These are phyloP conservation scores for Aeschynomene evenia DNA, from an alignment of 306 rosid species.

Conservation along the genomic window DNA sequence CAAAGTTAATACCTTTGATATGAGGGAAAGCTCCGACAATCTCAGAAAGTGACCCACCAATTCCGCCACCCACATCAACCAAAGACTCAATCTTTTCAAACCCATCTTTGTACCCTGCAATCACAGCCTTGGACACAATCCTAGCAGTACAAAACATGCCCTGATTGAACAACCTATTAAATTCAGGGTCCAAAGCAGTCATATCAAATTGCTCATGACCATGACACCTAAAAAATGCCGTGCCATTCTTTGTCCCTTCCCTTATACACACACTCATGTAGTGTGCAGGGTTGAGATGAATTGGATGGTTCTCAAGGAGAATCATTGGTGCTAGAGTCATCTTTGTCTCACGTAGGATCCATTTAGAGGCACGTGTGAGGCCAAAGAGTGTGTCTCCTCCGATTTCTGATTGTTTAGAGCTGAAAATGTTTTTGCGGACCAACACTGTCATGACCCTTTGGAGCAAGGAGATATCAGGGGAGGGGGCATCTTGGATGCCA, in stretches of 20 bases:
- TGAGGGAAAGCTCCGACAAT: slow-evolving; percentile 48
- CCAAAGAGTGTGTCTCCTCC: slow-evolving; percentile 42
- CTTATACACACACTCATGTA: slow-evolving; percentile 18
- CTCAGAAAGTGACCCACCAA: slow-evolving; percentile 50
- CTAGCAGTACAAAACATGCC: slow-evolving; percentile 47
- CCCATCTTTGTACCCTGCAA: slow-evolving; percentile 39
- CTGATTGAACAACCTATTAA: slow-evolving; percentile 41
- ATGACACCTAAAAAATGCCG: slow-evolving; percentile 44
- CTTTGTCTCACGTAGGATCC: slow-evolving; percentile 44
- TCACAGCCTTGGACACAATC: slow-evolving; percentile 37
- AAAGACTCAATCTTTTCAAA: slow-evolving; percentile 36
- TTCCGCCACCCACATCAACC: slow-evolving; percentile 51
- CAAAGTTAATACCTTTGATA: slow-evolving; percentile 46
- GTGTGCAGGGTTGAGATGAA: slow-evolving; percentile 38
- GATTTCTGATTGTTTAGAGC: slow-evolving; percentile 10
- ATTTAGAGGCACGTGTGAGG: slow-evolving; percentile 34
- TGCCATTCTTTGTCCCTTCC: slow-evolving; percentile 43
- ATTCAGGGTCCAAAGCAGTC: slow-evolving; percentile 32
- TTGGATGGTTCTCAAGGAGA: slow-evolving; percentile 42
- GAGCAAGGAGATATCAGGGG: slow-evolving; percentile 34
- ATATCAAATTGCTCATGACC: slow-evolving; percentile 50
- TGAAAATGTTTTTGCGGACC: slow-evolving; percentile 44
- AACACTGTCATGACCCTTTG: slow-evolving; percentile 40
- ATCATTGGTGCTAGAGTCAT: slow-evolving; percentile 43
- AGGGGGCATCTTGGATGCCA: slow-evolving; percentile 32